Base-by-base conservation (phyloP, 441 rosid genomes). In the Pelargonium australe region DNA sequence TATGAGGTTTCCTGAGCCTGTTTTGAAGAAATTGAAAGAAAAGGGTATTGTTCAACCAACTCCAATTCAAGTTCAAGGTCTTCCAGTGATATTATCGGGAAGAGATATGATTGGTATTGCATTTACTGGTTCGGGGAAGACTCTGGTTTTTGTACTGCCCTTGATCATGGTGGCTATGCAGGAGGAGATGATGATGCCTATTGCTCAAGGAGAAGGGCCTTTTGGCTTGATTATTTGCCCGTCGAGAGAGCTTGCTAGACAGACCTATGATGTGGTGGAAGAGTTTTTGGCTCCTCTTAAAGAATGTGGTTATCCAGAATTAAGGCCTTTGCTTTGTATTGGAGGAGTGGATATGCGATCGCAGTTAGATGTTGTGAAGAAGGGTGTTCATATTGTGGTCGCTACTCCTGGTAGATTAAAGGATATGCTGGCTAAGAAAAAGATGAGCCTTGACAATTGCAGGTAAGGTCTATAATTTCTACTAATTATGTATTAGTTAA, bases 1-100 rank as follows among this genome's bases (percentile, higher is more conserved):
- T 44, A 89, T 94, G 97, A 85, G 85, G 82, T 88, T 89, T 68
- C 95, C 94, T 0, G 88, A 81, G 40, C 91, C 93, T 0, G 72
- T 86, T 82, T 75, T 89, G 70, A 89, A 81, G 77, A 89, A 41
- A 44, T 76, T 91, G 70, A 94, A 87, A 77, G 93, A 74, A 43
- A 91, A 87, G 78, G 93, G 97, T n/a, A 91, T 93, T 6, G 89
- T 93, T 79, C 98, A 91, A 78, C 98, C 97, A 0, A 93, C 96
- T 17, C 98, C 97, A 0, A 93, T 93, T 60, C 98, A 93, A 79
- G 95, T 93, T 37, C 98, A 91, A 76, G 97, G 96, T 16, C 88
- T 93, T 69, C 98, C 97, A 7, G 98, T 89, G 69, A 79, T 88
- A 64, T 74, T 93, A 66, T 66, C 92, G 0, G 97, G 98, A 9